Conservation (phyloP, 257 asterid genomes). For the Gentiana straminea region DNA sequence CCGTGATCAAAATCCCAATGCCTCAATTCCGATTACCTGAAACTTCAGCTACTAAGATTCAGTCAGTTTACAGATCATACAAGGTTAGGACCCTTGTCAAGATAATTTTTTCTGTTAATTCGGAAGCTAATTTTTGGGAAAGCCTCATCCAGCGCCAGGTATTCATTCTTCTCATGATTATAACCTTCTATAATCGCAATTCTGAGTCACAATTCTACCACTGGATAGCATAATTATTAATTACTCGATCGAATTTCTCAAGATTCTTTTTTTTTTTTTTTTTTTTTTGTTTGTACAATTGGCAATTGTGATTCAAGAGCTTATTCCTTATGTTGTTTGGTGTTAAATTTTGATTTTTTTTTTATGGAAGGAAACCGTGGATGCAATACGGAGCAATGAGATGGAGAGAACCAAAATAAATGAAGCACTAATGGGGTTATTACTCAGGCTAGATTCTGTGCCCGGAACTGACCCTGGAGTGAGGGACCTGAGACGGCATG, state of each 20-base stretch:
- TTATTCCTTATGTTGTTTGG: background rate
- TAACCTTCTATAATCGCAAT: no score
- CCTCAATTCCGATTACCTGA: slow-evolving; percentile 16
- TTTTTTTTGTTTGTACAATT: background rate
- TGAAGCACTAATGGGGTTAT: slow-evolving; percentile 66
- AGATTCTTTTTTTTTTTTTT: no score
- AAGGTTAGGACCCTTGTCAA: slow-evolving; percentile 45
- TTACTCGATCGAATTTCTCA: no score
- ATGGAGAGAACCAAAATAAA: slow-evolving; percentile 70
- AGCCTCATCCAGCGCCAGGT: slow-evolving; percentile 79
- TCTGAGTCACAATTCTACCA: no score
- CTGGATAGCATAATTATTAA: no score
- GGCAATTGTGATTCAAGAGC: background rate
- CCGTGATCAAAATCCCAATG: no score
- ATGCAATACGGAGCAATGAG: slow-evolving; percentile 62
- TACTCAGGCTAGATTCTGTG: slow-evolving; percentile 70
- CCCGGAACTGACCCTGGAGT: slow-evolving; percentile 83
- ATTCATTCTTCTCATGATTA: slow-evolving; percentile 2
- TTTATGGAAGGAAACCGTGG: slow-evolving; percentile 79
- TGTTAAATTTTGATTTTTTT: background rate
- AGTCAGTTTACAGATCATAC: slow-evolving; percentile 63
- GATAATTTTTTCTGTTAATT: slow-evolving; percentile 62
- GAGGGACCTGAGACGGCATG: slow-evolving; percentile 76
- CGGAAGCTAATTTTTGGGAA: slow-evolving; percentile 64
- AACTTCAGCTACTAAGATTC: slow-evolving; percentile 46